Base-by-base conservation (phyloP, 345 rosid genomes). In the Trapa incisa region DNA sequence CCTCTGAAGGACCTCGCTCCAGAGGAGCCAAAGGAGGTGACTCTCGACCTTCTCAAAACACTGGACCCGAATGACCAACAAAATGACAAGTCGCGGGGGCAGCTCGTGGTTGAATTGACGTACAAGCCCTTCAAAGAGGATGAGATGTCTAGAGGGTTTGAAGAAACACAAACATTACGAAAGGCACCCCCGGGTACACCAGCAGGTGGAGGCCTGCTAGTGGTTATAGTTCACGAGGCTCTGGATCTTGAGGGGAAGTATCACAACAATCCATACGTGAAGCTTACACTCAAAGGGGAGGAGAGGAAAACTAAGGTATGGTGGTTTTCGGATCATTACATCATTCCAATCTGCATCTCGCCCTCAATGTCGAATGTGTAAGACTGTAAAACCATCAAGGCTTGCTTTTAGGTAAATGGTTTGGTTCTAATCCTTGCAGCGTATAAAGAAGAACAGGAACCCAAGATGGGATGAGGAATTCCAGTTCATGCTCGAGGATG, bases 401-500 rank as follows among this genome's bases (percentile, higher is more conserved):
- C 61, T 37, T 33, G 65, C 37, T 42, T 62, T 13, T 33, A 10
- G 63, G 50, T 74, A 61, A 1, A 70, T 50, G 56, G 22, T 50
- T 50, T 15, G n/a, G 15, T 4, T 50, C 3, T 50, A 17, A 50
- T 50, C 17, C 6, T 50, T 0, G 54, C 89, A 88, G 97, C 72
- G 68, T 13, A 73, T 93, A 66, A 90, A 90, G 87, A 93, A 93
- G 84, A 88, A 81, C 73, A 78, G 98, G 75, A 96, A 90, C 79
- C 98, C 97, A 38, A 88, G 92, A 76, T 93, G 98, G 98, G 92
- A 79, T 62, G 94, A 93, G 74, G 96, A 88, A 69, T 93, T 90
- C 75, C 62, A 80, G 61, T 90, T 88, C 70, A 69, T 77, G 70
- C 79, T 90, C 50, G 98, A 90, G 6, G 96, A 88, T 77, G 88